These are phyloP conservation scores for Trypanosoma conorhini DNA, from an alignment of 208 protist species.

Conservation along the genomic window DNA sequence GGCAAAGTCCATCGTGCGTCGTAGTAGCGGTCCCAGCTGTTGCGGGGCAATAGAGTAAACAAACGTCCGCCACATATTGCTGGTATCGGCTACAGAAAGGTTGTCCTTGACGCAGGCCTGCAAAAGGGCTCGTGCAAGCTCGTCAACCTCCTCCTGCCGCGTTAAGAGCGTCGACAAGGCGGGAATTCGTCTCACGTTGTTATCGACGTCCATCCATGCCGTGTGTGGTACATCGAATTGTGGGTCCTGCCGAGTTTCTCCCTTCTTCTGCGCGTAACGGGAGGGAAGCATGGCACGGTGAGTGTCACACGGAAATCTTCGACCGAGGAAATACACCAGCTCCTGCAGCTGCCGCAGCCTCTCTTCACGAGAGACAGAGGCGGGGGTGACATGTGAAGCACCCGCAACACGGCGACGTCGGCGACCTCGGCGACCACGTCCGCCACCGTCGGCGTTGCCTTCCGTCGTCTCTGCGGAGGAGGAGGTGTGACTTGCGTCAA, in stretches of 20 bases:
- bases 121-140: conserved; percentile 8
- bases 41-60: conserved; percentile 10
- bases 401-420: not conserved
- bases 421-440: not conserved
- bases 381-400: not conserved
- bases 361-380: not conserved
- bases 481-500: not conserved
- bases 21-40: conserved; percentile 15
- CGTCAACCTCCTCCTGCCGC: conserved; percentile 11
- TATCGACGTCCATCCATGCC: not conserved
- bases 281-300: not conserved
- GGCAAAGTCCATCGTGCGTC: conserved; percentile 9
- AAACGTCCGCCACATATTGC: conserved; percentile 10
- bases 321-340: conserved; percentile 21
- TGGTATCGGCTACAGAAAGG: conserved; percentile 3
- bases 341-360: conserved; percentile 12
- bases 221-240: not conserved
- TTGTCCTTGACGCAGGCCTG: not conserved
- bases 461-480: not conserved
- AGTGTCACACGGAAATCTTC: not conserved
- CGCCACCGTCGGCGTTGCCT: not conserved
- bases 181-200: not conserved
- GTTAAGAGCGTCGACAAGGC: conserved; percentile 9
- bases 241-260: not conserved
- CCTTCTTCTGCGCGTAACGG: not conserved